Conservation (phyloP, 495 filamentous ascomycete species). For the Thozetella sp. region DNA sequence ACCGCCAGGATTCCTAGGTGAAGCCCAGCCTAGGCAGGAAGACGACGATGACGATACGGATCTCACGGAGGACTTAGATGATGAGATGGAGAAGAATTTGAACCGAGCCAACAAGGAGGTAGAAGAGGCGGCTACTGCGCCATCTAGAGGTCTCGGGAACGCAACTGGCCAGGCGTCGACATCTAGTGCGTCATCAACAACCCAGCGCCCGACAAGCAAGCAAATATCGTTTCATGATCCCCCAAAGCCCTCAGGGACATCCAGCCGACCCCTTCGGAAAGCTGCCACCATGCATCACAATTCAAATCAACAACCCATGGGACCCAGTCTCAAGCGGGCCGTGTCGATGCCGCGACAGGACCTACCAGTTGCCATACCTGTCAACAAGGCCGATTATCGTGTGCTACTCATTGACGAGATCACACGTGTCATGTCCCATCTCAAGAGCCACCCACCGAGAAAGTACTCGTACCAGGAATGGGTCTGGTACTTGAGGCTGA, state of each 20-base stretch:
- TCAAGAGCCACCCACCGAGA: constrained; percentile 58
- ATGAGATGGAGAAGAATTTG: constrained; percentile 14
- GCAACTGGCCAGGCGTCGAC: neutral
- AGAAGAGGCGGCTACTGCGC: constrained; percentile 12
- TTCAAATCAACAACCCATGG: constrained; percentile 2
- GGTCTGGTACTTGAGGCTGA: constrained; percentile 75
- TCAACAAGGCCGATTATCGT: constrained; percentile 59
- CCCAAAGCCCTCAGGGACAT: neutral
- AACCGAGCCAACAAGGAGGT: constrained; percentile 17
- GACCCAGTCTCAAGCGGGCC: constrained; percentile 16
- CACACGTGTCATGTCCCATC: constrained; percentile 63
- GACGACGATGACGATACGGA: constrained; percentile 16
- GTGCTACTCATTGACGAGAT: constrained; percentile 70
- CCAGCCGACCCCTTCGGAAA: constrained; percentile 33
- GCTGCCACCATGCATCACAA: neutral
- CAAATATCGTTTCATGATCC: neutral
- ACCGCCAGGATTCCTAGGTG: constrained; percentile 45
- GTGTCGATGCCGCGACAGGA: constrained; percentile 25
- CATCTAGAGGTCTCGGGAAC: constrained; percentile 20
- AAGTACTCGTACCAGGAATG: constrained; percentile 82
- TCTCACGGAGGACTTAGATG: constrained; percentile 3
- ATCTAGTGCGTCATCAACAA: neutral
- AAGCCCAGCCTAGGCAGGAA: constrained; percentile 16
- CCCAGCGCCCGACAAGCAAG: constrained; percentile 25
- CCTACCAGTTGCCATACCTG: constrained; percentile 23